Percentiles rank a stretch among this genome's conserved stretches.
Conservation (phyloP, 768 basidiomycete species). For the Ephemerocybe angulata region DNA sequence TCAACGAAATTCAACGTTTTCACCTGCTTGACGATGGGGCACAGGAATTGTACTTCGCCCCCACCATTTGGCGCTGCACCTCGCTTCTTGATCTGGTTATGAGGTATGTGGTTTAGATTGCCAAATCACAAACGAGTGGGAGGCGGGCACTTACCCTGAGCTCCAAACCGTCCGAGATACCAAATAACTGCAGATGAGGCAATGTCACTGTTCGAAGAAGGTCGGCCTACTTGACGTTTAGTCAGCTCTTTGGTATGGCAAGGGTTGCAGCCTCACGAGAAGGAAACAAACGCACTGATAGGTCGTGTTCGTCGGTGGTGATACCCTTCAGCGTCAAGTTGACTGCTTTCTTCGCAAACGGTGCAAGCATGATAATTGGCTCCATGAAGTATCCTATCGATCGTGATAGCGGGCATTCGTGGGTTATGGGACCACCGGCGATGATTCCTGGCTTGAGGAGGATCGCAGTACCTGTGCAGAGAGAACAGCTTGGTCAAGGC, state of each 20-base stretch:
- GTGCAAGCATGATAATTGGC: conserved; percentile 83
- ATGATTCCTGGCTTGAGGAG: conserved; percentile 92
- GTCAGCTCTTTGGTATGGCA: not conserved
- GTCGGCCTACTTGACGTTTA: conserved; percentile 57
- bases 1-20: conserved; percentile 93
- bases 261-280: not conserved
- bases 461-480: conserved; percentile 73
- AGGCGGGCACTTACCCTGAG: conserved; percentile 52
- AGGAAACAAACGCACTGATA: conserved; percentile 61
- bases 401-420: conserved; percentile 86
- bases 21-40: conserved; percentile 85
- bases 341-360: conserved; percentile 86
- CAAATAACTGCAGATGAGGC: conserved; percentile 87
- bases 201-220: conserved; percentile 86
- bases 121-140: not conserved
- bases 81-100: conserved; percentile 84
- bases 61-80: conserved; percentile 89
- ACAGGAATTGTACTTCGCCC: conserved; percentile 91
- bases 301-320: conserved; percentile 88
- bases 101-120: conserved; percentile 1
- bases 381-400: conserved; percentile 95
- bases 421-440: conserved; percentile 71
- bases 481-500: not conserved
- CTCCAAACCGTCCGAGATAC: conserved; percentile 87
- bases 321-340: conserved; percentile 82